Base-by-base conservation (phyloP, 2,329 filamentous ascomycete species). In the Colletotrichum tropicale region DNA sequence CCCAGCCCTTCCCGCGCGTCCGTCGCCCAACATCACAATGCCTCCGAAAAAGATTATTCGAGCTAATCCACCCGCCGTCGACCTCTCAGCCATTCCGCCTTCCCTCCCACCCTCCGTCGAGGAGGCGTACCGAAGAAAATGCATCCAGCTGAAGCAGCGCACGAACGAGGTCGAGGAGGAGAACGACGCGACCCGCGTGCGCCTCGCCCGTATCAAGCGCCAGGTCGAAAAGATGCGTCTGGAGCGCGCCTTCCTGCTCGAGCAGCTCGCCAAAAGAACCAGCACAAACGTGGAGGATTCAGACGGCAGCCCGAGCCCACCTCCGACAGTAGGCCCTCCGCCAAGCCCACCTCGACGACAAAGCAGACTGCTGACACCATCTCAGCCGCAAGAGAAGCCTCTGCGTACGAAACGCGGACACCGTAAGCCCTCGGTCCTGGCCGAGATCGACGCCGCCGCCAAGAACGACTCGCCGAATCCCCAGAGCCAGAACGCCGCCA, bases 81-180 rank as follows among this genome's bases (percentile, higher is more conserved):
- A 85, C 83, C 78, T 79, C 81, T 83, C 81, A 84, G 86, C 87
- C 76, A 87, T 91, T 70, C 91, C 91, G 34, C 91, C 92, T 18
- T 86, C 91, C 55, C 88, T 94, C 6, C 95, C 96, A 24, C 96
- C 97, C 18, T 98, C 96, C 18, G 96, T 98, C 77, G 96, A 99
- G 86, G 94, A 96, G 83, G 96, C 96, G 66, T 99, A 98, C 86
- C 96, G 97, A 81, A 92, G 95, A 78, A 98, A 99, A 91, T 98
- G 96, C 85, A 95, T 98, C 83, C 94, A 98, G 80, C 91, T 99
- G 26, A 98, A 98, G 87, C 94, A 95, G 80, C 94, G 97, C 76
- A 95, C 97, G 78, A 94, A 93, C 83, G 96, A 98, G 84, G 95
- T 98, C 80, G 96, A 98, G 84, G 93, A 95, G 76, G 94, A 95